Evolutionary conservation across 495 filamentous ascomycete species (phyloP).

Genomic region (Friedmanniomyces endolithicus): DNA sequence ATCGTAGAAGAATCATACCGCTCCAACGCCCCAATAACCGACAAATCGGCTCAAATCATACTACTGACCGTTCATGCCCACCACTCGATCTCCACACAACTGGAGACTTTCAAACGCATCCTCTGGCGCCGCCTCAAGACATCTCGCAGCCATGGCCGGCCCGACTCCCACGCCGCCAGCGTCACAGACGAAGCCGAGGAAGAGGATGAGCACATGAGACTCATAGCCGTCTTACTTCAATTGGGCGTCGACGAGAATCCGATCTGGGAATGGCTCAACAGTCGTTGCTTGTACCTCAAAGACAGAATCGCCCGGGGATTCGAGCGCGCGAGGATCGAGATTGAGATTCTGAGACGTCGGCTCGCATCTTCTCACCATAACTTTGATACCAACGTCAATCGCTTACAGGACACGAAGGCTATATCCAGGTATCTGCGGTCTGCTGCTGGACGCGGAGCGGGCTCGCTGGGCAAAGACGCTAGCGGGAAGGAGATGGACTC

Average conservation of each 20-base stretch:
- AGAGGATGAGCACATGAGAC: slow-evolving; percentile 77
- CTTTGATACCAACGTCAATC: slow-evolving; percentile 35
- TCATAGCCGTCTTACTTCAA: slow-evolving; percentile 77
- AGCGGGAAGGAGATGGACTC: slow-evolving; percentile 52
- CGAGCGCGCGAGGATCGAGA: slow-evolving; percentile 74
- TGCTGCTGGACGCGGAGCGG: slow-evolving; percentile 40
- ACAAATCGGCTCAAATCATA: slow-evolving; percentile 63
- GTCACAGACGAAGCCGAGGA: slow-evolving; percentile 35
- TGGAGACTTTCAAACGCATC: slow-evolving; percentile 75
- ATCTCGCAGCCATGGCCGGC: slow-evolving; percentile 28
- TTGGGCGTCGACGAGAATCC: slow-evolving; percentile 90
- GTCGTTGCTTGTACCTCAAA: slow-evolving; percentile 76
- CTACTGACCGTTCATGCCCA: slow-evolving; percentile 88
- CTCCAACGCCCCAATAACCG: slow-evolving; percentile 34
- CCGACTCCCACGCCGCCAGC: slow-evolving; percentile 4
- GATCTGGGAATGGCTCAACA: slow-evolving; percentile 87
- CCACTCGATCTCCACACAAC: slow-evolving; percentile 74
- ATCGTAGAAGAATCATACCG: slow-evolving; percentile 43
- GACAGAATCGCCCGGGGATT: slow-evolving; percentile 64
- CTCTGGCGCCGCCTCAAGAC: slow-evolving; percentile 60
- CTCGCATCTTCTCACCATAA: too few species aligned
- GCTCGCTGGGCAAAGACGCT: too few species aligned
- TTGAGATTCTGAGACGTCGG: slow-evolving; percentile 75
- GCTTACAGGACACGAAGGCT: slow-evolving; percentile 53
- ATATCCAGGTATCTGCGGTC: slow-evolving; percentile 62